Evolutionary conservation across 345 rosid species (phyloP), one percentile per base, ranked within the genome.

Genomic region (Gossypium sturtianum): DNA sequence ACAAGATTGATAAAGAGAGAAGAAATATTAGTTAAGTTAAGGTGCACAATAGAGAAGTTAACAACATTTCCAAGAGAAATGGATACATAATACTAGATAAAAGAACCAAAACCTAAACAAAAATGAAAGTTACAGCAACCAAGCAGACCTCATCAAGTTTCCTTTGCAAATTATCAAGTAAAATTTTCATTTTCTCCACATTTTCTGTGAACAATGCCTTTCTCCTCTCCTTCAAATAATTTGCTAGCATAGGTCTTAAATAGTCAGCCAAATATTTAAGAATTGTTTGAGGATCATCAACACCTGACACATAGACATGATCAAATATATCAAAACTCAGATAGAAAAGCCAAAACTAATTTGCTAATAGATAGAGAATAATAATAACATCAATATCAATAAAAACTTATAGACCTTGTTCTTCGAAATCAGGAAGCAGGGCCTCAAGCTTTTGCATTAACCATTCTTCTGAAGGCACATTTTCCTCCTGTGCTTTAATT

Each of bases 91-190:
- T 41, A 57, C 16, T 41, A 54, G 34, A 78, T 49, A 51, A 58
- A 67, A 66, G 78, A 45, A 62, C 38, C 51, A 44, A 67, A 69
- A 61, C 56, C 34, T 38, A 58, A 57, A 16, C 10, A 75, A 69
- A 81, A 63, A 73, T 73, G 74, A 56, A 61, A 84, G 69, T 66
- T 29, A 74, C 16, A 45, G 69, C n/a, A 79, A 49, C 23, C 12
- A 65, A 20, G 76, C 78, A 67, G 71, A 94, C 99, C 97, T 95
- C 99, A 78, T 95, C 98, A 66, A 95, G 82, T 82, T 91, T 89
- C 85, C 87, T 91, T 83, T 92, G 99, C 86, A 91, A 80, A 82
- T 89, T 82, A 86, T 91, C 97, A 77, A 90, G 88, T 88, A 92
- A 64, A 34, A 70, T 83, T 74, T 80, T 95, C 84, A 89, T 84